Conservation (phyloP, 257 asterid species). For the Capsicum pubescens region DNA sequence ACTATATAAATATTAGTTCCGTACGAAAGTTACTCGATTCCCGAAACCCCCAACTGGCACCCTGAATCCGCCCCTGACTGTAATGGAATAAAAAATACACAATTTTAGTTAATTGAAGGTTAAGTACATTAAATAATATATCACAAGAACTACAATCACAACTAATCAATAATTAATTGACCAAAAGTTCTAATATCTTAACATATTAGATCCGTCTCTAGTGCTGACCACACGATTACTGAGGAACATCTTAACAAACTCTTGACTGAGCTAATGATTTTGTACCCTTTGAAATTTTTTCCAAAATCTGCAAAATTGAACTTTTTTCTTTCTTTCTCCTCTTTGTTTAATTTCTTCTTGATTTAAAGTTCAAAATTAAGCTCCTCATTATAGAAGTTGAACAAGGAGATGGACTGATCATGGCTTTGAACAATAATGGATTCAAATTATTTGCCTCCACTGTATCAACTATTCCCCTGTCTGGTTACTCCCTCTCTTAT, state of each 20-base stretch:
- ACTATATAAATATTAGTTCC: no score
- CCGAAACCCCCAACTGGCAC: no score
- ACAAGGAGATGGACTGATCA: constrained; percentile 5
- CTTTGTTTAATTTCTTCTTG: constrained; percentile 1
- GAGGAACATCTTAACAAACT: background rate
- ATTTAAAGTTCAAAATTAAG: background rate
- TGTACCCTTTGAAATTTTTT: background rate
- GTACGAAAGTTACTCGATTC: no score
- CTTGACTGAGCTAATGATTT: background rate
- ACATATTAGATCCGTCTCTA: constrained; percentile 14
- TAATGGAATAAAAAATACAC: background rate
- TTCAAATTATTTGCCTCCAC: constrained; percentile 7
- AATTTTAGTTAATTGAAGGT: background rate
- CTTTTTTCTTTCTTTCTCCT: background rate
- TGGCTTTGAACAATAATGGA: constrained; percentile 17
- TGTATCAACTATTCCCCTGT: constrained; percentile 17
- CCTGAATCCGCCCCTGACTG: no score
- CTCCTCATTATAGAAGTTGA: background rate
- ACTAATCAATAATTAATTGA: background rate
- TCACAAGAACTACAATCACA: background rate
- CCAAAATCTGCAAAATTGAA: background rate
- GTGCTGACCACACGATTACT: constrained; percentile 3
- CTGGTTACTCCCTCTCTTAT: constrained; percentile 27
- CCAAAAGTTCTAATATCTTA: background rate
- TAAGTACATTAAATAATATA: background rate